Percentiles rank a stretch among this genome's conserved stretches.
phyloP scores from a whole-genome alignment of 371 early-diverging fungal species.

The Circinella umbellata region DNA sequence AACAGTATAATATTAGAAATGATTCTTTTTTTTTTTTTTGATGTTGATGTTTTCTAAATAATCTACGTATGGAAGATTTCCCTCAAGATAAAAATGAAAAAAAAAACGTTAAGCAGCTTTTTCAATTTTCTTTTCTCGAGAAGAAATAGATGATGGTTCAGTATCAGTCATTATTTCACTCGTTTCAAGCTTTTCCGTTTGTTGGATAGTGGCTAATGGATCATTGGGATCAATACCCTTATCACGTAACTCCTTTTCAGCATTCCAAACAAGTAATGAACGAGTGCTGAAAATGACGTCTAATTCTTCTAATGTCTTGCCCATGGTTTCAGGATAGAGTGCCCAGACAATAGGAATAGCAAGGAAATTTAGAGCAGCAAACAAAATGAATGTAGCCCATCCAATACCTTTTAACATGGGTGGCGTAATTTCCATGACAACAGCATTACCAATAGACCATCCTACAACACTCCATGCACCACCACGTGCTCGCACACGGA shows the following conservation, averaged over 20 bases:
- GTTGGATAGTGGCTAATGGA: constrained; percentile 1
- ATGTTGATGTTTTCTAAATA: no score
- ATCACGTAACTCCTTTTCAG: constrained; percentile 35
- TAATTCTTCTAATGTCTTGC: constrained; percentile 44
- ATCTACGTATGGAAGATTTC: no score
- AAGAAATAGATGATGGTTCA: not conserved
- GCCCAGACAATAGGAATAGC: constrained; percentile 44
- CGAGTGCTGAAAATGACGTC: constrained; percentile 44
- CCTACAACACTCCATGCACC: constrained; percentile 51
- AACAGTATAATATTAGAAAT: no score
- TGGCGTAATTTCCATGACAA: constrained; percentile 49
- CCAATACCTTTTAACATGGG: constrained; percentile 44
- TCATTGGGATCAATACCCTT: constrained; percentile 22
- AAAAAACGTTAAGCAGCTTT: not conserved
- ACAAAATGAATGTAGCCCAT: constrained; percentile 47
- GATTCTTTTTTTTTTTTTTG: no score
- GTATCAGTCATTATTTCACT: not conserved
- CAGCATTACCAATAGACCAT: constrained; percentile 48
- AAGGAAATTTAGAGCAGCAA: constrained; percentile 43
- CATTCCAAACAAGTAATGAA: constrained; percentile 48
- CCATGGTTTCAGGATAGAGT: constrained; percentile 42
- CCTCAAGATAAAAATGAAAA: no score
- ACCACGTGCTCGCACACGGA: constrained; percentile 44
- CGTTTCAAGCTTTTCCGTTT: not conserved
- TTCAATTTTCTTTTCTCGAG: not conserved